These are phyloP conservation scores for Ballota nigra DNA, from an alignment of 257 asterid species.

Conservation along the genomic window DNA sequence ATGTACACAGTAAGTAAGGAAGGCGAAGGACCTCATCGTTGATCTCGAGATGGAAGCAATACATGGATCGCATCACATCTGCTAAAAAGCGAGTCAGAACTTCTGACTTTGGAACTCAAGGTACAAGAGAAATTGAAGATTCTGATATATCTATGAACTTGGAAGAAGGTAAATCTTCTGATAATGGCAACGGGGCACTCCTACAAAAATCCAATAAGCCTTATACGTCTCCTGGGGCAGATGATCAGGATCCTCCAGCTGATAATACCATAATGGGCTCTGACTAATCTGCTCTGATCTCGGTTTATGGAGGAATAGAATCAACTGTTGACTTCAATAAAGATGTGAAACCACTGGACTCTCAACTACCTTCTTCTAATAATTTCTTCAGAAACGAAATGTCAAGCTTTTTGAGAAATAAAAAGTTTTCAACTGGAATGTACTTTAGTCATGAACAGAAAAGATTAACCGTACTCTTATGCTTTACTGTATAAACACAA, in stretches of 20 bases:
- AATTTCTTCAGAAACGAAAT: slow-evolving; percentile 77
- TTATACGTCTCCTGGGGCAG: slow-evolving; percentile 24
- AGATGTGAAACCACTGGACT: slow-evolving; percentile 68
- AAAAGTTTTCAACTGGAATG: slow-evolving; percentile 60
- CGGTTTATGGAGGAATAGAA: slow-evolving; percentile 31
- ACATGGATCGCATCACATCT: too few relatives aligned
- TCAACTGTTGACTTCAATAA: slow-evolving; percentile 25
- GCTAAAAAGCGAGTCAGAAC: too few relatives aligned
- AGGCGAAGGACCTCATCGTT: too few relatives aligned
- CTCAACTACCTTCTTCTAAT: slow-evolving; percentile 77
- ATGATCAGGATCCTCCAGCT: slow-evolving; percentile 33
- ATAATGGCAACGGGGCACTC: slow-evolving; percentile 36
- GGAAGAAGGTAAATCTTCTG: too few relatives aligned
- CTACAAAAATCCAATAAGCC: slow-evolving; percentile 24
- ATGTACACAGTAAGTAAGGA: slow-evolving; percentile 93
- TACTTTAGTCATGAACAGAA: slow-evolving; percentile 56
- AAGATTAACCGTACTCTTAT: slow-evolving; percentile 56
- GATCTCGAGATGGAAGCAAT: too few relatives aligned
- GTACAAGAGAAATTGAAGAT: too few relatives aligned
- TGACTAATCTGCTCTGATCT: slow-evolving; percentile 23
- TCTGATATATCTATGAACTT: too few relatives aligned
- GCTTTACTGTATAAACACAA: too few relatives aligned
- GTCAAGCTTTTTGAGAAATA: slow-evolving; percentile 60
- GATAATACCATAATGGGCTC: slow-evolving; percentile 17
- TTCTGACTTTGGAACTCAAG: too few relatives aligned